Evolutionary conservation across 257 asterid species (phyloP), one percentile per base, ranked within the genome.

Genomic region (Solanum bulbocastanum): DNA sequence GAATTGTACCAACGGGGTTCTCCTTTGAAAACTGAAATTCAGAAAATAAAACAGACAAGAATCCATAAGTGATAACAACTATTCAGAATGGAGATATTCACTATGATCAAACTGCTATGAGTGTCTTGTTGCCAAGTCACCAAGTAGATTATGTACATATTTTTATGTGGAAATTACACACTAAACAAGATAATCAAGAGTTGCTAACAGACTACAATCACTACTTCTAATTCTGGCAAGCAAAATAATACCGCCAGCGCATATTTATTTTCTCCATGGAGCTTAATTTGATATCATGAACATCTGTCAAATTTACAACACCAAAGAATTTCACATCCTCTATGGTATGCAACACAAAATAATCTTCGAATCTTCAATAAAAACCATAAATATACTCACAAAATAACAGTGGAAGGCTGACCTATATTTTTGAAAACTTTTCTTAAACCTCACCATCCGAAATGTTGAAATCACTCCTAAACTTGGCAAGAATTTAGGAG

Each of bases 21-120:
- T 95, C 98, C 95, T 93, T 96, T 20, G 99, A 91, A 66, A 96
- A 92, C 99, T 97, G 88, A 74, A 91, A 84, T 84, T n/a, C 33
- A 84, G 42, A 33, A 30, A 32, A 71, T 2, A 22, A 42, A 84
- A 60, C 79, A 85, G 39, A 15, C 30, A 78, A 72, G 27, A 78
- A 15, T 42, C 8, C 0, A 49, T 46, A 0, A 49, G 52, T 78
- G 37, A 40, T n/a, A 46, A 40, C 60, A 33, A 71, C 42, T 30
- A 69, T 69, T 69, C 75, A 20, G 10, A 30, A 13, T 14, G 22
- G 75, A 68, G 75, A 46, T 12, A 44, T 44, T 44, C 56, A 40
- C 46, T 42, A 42, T 42, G 49, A 66, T 66, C 74, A n/a, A 27
- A 74, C 83, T 5, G 20, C 49, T 74, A 74, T 27, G 75, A 68